Conservation (phyloP, 805 yeast genomes). For the Pichia gijzeniarum region DNA sequence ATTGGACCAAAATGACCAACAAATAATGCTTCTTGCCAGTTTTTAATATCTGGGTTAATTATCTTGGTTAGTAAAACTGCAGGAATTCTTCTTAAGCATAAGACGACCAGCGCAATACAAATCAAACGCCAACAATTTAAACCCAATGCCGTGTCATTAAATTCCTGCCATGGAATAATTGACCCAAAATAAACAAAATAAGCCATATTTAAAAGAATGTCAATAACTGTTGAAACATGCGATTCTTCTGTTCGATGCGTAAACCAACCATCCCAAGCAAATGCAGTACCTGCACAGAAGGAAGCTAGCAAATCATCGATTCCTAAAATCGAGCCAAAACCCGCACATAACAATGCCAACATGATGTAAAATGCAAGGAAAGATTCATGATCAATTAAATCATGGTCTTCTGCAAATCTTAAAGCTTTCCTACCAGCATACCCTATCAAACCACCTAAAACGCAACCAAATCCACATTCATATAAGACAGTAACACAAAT, state of each 20-base stretch:
- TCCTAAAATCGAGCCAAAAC: slow-evolving; percentile 60
- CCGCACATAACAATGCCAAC: slow-evolving; percentile 49
- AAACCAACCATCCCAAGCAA: slow-evolving; percentile 70
- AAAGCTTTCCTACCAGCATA: slow-evolving; percentile 43
- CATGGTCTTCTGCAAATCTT: slow-evolving; percentile 44
- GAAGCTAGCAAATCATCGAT: slow-evolving; percentile 68
- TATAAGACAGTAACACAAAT: slow-evolving; percentile 52
- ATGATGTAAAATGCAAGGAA: slow-evolving; percentile 49
- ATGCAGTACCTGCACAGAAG: slow-evolving; percentile 66
- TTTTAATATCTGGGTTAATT: slow-evolving; percentile 52
- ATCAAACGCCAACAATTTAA: slow-evolving; percentile 48
- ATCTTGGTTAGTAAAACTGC: slow-evolving; percentile 51
- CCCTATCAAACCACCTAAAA: slow-evolving; percentile 51
- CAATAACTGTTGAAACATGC: slow-evolving; percentile 59
- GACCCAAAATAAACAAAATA: slow-evolving; percentile 68
- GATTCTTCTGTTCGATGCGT: slow-evolving; percentile 54
- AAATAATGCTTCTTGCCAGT: slow-evolving; percentile 63
- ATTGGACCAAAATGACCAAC: slow-evolving; percentile 76
- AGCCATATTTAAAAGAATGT: slow-evolving; percentile 56
- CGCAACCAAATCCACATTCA: slow-evolving; percentile 52
- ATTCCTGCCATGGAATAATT: slow-evolving; percentile 61
- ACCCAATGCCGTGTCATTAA: slow-evolving; percentile 41
- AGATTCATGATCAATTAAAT: slow-evolving; percentile 56
- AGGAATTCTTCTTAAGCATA: slow-evolving; percentile 48
- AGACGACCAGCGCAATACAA: slow-evolving; percentile 43